A percentile compares a stretch with the other conserved stretches of the same genome.
Evolutionary conservation across 1,139 yeast genomes (phyloP).

Genomic region (Pichiaceae sp.): DNA sequence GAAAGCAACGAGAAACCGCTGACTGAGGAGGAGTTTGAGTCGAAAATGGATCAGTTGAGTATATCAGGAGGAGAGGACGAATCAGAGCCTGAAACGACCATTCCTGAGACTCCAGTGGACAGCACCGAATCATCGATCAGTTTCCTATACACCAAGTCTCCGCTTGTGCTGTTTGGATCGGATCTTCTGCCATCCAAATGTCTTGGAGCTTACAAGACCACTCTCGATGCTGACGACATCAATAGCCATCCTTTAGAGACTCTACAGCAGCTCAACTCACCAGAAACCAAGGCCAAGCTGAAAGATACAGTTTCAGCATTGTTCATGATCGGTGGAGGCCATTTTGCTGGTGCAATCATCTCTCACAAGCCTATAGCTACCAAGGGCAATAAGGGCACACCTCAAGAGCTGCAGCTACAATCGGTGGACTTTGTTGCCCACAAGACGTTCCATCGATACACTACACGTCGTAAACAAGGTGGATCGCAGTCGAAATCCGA

Average conservation of each 20-base stretch:
- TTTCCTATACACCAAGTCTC: constrained; percentile 56
- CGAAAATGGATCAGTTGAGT: constrained; percentile 43
- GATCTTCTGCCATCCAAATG: constrained; percentile 36
- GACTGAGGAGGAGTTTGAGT: constrained; percentile 53
- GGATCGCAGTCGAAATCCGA: constrained; percentile 94
- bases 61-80: constrained; percentile 49
- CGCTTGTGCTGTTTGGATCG: constrained; percentile 47
- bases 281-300: constrained; percentile 13
- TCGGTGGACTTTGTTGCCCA: constrained; percentile 60
- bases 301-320: constrained; percentile 49
- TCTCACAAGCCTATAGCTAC: constrained; percentile 57
- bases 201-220: constrained; percentile 62
- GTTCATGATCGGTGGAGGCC: constrained; percentile 96
- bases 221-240: constrained; percentile 37
- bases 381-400: constrained; percentile 43
- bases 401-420: constrained; percentile 43
- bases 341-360: constrained; percentile 91
- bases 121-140: constrained; percentile 32
- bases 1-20: constrained; percentile 22
- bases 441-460: constrained; percentile 88
- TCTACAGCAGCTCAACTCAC: constrained; percentile 28
- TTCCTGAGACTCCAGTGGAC: constrained; percentile 21
- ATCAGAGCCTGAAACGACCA: constrained; percentile 4
- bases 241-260: constrained; percentile 34
- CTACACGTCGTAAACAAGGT: constrained; percentile 96